Conservation (phyloP, 2,329 filamentous ascomycete species). For the Sporothrix variecibatus region DNA sequence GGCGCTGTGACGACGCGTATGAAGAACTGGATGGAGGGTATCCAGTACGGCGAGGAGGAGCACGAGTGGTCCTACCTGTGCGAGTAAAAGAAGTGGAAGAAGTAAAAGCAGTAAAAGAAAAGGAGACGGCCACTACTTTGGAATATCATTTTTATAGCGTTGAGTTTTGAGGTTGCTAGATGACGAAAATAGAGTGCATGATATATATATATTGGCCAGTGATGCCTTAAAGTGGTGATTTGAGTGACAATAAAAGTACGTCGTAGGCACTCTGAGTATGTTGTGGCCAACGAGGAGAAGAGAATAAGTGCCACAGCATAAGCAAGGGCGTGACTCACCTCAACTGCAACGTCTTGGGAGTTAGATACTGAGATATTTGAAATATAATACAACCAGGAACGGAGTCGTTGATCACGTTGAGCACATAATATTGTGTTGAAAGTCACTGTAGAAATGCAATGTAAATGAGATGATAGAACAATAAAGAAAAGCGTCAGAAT, state of each 20-base stretch:
- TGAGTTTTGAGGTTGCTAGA: not conserved
- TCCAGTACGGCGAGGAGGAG: constrained; percentile 92
- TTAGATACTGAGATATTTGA: not conserved
- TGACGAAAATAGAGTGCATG: not conserved
- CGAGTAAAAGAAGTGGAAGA: constrained; percentile 29
- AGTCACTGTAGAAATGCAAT: not conserved
- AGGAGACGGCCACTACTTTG: not conserved
- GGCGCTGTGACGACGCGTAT: constrained; percentile 82
- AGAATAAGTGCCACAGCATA: not conserved
- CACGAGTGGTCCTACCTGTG: constrained; percentile 81
- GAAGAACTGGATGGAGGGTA: constrained; percentile 95
- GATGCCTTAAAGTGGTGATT: not conserved
- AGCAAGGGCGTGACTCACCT: not conserved
- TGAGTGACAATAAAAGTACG: too few relatives aligned
- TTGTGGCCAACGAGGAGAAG: not conserved
- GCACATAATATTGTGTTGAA: not conserved
- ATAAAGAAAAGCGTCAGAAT: constrained; percentile 5
- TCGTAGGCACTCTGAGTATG: too few relatives aligned
- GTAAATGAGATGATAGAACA: not conserved
- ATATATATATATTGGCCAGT: not conserved
- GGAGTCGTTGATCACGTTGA: not conserved
- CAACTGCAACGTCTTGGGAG: not conserved
- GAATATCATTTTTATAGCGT: constrained; percentile 15
- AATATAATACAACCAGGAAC: not conserved
- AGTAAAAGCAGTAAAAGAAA: not conserved